Evolutionary conservation across 2,329 filamentous ascomycete species (phyloP).

Genomic region (Curvularia hawaiiensis): DNA sequence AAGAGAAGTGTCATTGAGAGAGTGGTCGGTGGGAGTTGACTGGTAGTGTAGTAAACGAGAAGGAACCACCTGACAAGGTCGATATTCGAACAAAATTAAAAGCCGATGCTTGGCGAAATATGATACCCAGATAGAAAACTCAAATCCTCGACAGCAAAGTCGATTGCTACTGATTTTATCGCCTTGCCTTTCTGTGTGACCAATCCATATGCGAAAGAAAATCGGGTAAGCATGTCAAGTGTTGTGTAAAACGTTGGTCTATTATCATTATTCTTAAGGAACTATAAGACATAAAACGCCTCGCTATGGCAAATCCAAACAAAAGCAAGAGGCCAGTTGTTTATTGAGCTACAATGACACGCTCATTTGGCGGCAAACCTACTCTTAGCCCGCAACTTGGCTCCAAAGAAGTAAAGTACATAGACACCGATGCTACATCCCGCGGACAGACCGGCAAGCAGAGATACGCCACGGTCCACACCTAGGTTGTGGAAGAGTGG

Average conservation of each 20-base stretch:
- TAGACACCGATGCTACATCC: constrained; percentile 62
- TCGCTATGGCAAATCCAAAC: background rate
- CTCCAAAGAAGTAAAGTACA: constrained; percentile 58
- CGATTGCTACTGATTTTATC: background rate
- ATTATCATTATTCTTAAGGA: background rate
- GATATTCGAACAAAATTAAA: background rate
- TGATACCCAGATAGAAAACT: constrained; percentile 2
- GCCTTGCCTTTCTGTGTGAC: background rate
- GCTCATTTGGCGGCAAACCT: constrained; percentile 39
- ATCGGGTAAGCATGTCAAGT: background rate
- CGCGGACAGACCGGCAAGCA: constrained; percentile 49
- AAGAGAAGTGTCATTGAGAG: background rate
- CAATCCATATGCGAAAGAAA: background rate
- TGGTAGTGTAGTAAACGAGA: background rate
- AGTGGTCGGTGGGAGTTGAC: background rate
- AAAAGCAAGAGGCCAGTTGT: background rate
- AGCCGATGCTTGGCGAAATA: background rate
- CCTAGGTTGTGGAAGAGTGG: constrained; percentile 66
- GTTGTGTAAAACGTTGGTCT: too few relatives aligned
- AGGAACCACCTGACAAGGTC: background rate
- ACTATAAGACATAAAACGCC: background rate
- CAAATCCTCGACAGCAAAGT: background rate
- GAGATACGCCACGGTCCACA: constrained; percentile 60
- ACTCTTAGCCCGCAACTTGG: constrained; percentile 37
- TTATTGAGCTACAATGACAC: background rate